Evolutionary conservation across 1,284 basidiomycete species (phyloP).

Genomic region (Sporisorium iseilematis-ciliati): DNA sequence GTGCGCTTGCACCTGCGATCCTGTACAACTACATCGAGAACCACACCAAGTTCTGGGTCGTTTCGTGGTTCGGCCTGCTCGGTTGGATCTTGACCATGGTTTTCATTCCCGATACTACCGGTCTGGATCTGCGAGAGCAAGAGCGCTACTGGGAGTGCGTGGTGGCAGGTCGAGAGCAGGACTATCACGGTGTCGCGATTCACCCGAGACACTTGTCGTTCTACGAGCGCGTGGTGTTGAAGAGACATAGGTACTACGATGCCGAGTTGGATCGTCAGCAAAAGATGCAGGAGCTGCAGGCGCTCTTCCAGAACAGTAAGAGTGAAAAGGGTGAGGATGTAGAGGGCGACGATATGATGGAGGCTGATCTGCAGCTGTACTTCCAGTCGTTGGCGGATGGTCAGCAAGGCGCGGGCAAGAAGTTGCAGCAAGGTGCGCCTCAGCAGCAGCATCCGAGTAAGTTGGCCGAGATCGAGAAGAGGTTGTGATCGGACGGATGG

Average conservation of each 20-base stretch:
- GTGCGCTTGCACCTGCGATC: slow-evolving; percentile 69
- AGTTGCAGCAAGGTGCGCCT: slow-evolving; percentile 19
- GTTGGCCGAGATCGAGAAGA: slow-evolving; percentile 61
- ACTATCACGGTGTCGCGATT: slow-evolving; percentile 75
- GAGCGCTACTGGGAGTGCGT: slow-evolving; percentile 75
- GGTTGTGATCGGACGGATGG: slow-evolving; percentile 9
- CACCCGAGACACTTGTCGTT: slow-evolving; percentile 73
- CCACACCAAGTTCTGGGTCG: slow-evolving; percentile 73
- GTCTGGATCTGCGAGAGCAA: slow-evolving; percentile 74
- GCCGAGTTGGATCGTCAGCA: slow-evolving; percentile 72
- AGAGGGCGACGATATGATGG: slow-evolving; percentile 42
- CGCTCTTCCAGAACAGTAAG: slow-evolving; percentile 68
- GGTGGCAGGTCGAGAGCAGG: slow-evolving; percentile 71
- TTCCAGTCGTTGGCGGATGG: slow-evolving; percentile 56
- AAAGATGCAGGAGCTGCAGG: slow-evolving; percentile 73
- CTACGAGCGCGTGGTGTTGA: slow-evolving; percentile 72
- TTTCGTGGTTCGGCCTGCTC: slow-evolving; percentile 74
- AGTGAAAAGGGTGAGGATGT: slow-evolving; percentile 41
- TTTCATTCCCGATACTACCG: slow-evolving; percentile 74
- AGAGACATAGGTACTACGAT: slow-evolving; percentile 73
- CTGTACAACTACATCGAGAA: slow-evolving; percentile 70
- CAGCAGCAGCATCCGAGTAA: slow-evolving; percentile 55
- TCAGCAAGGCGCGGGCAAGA: slow-evolving; percentile 35
- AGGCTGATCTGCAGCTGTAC: slow-evolving; percentile 58
- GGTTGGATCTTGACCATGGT: slow-evolving; percentile 72